Percentiles rank a stretch among this genome's conserved stretches.
These are phyloP conservation scores for Glycyrrhiza uralensis DNA, from an alignment of 306 rosid genomes.

Conservation along the genomic window DNA sequence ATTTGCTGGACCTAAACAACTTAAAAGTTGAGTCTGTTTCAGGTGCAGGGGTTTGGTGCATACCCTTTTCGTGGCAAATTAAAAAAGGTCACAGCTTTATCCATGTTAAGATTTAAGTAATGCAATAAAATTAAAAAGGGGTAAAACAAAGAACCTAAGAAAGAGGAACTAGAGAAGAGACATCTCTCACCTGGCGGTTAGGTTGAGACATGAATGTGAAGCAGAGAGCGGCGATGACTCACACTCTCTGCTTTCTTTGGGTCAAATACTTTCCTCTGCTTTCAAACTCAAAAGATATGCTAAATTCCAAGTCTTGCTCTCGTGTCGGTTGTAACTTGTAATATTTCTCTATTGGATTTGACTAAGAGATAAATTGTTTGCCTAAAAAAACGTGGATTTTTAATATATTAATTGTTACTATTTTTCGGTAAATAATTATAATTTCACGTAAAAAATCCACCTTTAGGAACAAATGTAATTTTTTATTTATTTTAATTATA, in stretches of 20 bases:
- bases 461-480: too few relatives aligned
- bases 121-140: not conserved
- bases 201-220: slow-evolving; percentile 9
- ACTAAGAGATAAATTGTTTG: too few relatives aligned
- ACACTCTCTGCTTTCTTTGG: not conserved
- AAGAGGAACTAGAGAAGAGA: not conserved
- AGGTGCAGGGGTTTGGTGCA: not conserved
- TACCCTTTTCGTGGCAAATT: not conserved
- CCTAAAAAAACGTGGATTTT: too few relatives aligned
- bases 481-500: too few relatives aligned
- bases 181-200: not conserved
- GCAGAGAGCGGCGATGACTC: not conserved
- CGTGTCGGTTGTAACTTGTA: too few relatives aligned
- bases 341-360: not conserved
- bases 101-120: not conserved
- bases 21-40: not conserved
- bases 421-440: too few relatives aligned
- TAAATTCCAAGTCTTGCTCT: not conserved
- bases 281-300: not conserved
- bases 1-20: not conserved
- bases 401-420: too few relatives aligned
- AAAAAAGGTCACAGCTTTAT: not conserved
- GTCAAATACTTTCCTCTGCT: too few relatives aligned
- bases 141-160: not conserved
- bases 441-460: too few relatives aligned